Base-by-base conservation (phyloP, 257 asterid species). In the Vinca minor region DNA sequence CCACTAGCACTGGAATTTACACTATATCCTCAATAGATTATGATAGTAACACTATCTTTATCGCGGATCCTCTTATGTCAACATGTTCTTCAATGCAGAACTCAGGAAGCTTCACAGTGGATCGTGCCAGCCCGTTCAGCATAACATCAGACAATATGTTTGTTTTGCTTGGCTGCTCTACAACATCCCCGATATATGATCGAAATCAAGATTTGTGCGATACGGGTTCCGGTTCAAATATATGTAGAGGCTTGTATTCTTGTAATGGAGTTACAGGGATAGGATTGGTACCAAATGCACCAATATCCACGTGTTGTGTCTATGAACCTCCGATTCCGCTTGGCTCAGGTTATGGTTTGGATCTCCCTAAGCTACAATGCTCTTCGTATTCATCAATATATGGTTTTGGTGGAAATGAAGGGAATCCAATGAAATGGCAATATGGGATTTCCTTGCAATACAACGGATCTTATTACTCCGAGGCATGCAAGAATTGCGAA, bases 11-110 rank as follows among this genome's bases (percentile, higher is more conserved):
- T 17, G 83, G 77, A 65, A 61, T 67, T 67, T 84, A 82, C 81
- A 62, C 76, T 0, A 44, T 82, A 0, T 77, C 89, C 29, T 75
- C 91, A 12, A 65, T 86, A 50, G 89, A 84, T 63, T 86, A 86
- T 75, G 47, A 84, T 3, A 71, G 79, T 69, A 65, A 56, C 76
- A 72, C 72, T 17, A 59, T 82, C 32, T 56, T 76, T 59, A 59
- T 80, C 21, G 25, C 78, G 14, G 91, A 86, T 64, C 95, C 95
- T 20, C 69, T 79, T 73, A 86, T 86, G 91, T 86, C 91, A 58
- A 86, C 95, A 17, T 86, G 95, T 66, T 77, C 89, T 5, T 75
- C 86, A 50, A 86, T 86, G 95, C 95, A 84, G 71, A 79, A 82
- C 71, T 82, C 91, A 4, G 89, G 95, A 5, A 72, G 87, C 72